Percentiles rank a stretch among this genome's conserved stretches.
Evolutionary conservation across 768 basidiomycete species (phyloP).

Genomic region (Suillus occidentalis): DNA sequence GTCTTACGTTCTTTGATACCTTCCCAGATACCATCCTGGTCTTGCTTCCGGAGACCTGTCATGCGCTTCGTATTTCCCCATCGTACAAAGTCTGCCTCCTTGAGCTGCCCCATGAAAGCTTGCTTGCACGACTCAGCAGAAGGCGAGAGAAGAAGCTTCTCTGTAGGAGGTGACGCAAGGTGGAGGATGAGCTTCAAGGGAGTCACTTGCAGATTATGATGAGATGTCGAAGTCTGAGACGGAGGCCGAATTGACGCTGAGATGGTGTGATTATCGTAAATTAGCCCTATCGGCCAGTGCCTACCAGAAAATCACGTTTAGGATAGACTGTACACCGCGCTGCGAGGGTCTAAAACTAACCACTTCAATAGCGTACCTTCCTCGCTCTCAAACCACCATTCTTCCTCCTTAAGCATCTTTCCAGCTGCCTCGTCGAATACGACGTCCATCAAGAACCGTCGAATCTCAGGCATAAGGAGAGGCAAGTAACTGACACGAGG

Average conservation of each 20-base stretch:
- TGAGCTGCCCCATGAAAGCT: slow-evolving; percentile 92
- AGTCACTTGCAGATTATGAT: slow-evolving; percentile 36
- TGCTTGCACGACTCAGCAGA: slow-evolving; percentile 87
- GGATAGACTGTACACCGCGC: not conserved
- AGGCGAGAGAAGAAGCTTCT: slow-evolving; percentile 80
- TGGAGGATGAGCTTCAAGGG: slow-evolving; percentile 85
- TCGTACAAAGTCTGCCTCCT: slow-evolving; percentile 95
- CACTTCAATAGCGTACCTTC: slow-evolving; percentile 84
- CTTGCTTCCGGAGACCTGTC: slow-evolving; percentile 84
- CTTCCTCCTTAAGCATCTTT: slow-evolving; percentile 76
- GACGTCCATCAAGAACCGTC: slow-evolving; percentile 86
- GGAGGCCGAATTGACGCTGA: slow-evolving; percentile 52
- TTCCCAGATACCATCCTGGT: slow-evolving; percentile 97
- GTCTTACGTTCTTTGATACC: slow-evolving; percentile 90
- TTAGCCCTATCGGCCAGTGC: slow-evolving; percentile 97
- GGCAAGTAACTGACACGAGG: slow-evolving; percentile 94
- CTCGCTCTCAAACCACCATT: slow-evolving; percentile 98
- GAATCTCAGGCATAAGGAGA: slow-evolving; percentile 84
- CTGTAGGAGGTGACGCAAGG: slow-evolving; percentile 82
- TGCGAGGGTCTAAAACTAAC: slow-evolving; percentile 45
- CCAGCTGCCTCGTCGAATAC: slow-evolving; percentile 87
- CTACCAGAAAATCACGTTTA: slow-evolving; percentile 40
- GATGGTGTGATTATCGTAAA: slow-evolving; percentile 84
- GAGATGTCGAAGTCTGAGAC: slow-evolving; percentile 41
- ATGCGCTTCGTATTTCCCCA: slow-evolving; percentile 97